Evolutionary conservation across 352 stramenopile species (phyloP).

Genomic region (Peronosclerospora sorghi): DNA sequence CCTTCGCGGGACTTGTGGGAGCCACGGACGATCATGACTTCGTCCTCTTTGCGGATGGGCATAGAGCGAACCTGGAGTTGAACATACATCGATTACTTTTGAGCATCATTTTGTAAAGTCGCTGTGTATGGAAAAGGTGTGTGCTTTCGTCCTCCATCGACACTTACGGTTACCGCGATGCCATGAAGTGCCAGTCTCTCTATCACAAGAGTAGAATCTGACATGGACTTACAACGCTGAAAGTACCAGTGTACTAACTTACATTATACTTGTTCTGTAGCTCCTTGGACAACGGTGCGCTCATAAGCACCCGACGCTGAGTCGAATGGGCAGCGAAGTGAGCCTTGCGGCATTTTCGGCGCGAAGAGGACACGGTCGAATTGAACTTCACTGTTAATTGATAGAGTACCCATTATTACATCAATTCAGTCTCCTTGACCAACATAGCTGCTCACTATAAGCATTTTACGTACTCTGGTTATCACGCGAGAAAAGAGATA

Average conservation of each 20-base stretch:
- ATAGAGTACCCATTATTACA: neutral
- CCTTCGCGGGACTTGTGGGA: conserved; percentile 97
- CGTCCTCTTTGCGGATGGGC: conserved; percentile 98
- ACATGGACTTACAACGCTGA: conserved; percentile 85
- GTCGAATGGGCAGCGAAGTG: conserved; percentile 98
- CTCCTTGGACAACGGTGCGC: conserved; percentile 96
- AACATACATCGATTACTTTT: neutral
- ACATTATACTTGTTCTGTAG: conserved; percentile 99
- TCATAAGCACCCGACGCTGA: conserved; percentile 95
- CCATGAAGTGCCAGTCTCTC: conserved; percentile 80
- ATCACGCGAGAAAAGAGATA: conserved; percentile 84
- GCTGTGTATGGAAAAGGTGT: neutral
- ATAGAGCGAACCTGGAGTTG: conserved; percentile 89
- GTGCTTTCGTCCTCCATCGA: conserved; percentile 18
- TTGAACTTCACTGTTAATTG: conserved; percentile 86
- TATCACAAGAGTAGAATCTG: conserved; percentile 18
- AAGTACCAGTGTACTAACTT: conserved; percentile 86
- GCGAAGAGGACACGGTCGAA: conserved; percentile 89
- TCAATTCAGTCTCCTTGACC: neutral
- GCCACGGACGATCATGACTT: conserved; percentile 96
- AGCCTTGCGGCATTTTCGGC: conserved; percentile 98
- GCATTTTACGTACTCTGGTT: conserved; percentile 83
- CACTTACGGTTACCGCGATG: conserved; percentile 81
- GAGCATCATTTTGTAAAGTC: neutral
- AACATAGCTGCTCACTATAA: too few relatives aligned